A percentile compares a stretch with the other conserved stretches of the same genome.
phyloP scores from a whole-genome alignment of 805 yeast species.

The Candida orba region DNA sequence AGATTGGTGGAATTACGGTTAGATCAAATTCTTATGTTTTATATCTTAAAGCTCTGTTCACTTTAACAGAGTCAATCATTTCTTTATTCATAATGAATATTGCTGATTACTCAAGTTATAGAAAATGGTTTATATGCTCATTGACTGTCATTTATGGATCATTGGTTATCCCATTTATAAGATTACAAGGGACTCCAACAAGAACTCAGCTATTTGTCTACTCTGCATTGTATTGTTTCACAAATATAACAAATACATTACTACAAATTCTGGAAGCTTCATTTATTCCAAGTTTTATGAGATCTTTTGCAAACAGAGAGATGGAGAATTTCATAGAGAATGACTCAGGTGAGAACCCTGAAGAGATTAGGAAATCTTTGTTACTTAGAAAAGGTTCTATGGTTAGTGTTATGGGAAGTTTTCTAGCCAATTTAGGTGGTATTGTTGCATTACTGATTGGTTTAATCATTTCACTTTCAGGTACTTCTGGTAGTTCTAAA shows the following conservation, averaged over 20 bases:
- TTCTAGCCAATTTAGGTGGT: conserved; percentile 32
- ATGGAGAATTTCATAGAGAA: conserved; percentile 7
- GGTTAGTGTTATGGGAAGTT: conserved; percentile 32
- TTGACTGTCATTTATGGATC: conserved; percentile 29
- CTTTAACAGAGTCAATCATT: conserved; percentile 32
- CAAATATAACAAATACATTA: conserved; percentile 25
- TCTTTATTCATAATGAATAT: conserved; percentile 32
- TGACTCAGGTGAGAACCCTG: conserved; percentile 7
- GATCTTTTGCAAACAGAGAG: conserved; percentile 20
- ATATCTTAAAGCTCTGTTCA: conserved; percentile 31
- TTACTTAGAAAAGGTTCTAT: conserved; percentile 28
- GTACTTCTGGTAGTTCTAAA: conserved; percentile 16
- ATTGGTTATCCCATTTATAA: conserved; percentile 31
- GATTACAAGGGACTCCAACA: conserved; percentile 17
- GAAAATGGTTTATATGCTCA: conserved; percentile 28
- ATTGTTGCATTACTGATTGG: conserved; percentile 32
- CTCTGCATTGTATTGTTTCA: conserved; percentile 28
- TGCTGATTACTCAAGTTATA: conserved; percentile 33
- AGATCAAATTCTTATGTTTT: conserved; percentile 31
- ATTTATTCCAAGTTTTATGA: conserved; percentile 35
- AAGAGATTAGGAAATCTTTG: conserved; percentile 21
- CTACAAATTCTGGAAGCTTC: conserved; percentile 34
- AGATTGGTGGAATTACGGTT: conserved; percentile 29
- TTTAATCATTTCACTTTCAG: conserved; percentile 29
- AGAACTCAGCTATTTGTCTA: conserved; percentile 21